These are phyloP conservation scores for Apiospora marii DNA, from an alignment of 2,329 filamentous ascomycete species.

Conservation along the genomic window DNA sequence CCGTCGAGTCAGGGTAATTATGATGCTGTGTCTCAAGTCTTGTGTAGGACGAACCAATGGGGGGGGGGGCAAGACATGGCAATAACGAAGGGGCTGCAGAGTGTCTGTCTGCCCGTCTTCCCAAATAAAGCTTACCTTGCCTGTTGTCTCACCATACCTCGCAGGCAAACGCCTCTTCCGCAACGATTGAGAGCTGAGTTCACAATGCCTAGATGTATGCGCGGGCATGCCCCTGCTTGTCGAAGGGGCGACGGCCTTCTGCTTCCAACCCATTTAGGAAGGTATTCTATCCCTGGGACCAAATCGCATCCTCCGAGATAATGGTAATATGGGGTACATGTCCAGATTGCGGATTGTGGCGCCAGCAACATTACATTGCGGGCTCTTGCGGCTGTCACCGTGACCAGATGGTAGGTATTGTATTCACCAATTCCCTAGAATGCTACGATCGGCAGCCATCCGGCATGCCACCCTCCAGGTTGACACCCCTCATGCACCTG, in stretches of 20 bases:
- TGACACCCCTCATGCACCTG: neutral
- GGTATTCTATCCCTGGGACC: neutral
- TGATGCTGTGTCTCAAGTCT: neutral
- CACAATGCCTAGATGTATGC: neutral
- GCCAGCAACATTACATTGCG: slow-evolving; percentile 8
- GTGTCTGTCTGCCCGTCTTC: neutral
- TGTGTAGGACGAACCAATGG: neutral
- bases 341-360: neutral
- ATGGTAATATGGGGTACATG: slow-evolving; percentile 1
- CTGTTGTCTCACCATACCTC: neutral
- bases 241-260: neutral
- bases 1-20: neutral
- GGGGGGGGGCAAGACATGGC: neutral
- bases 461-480: neutral
- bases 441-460: slow-evolving; percentile 7
- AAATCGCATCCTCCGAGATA: neutral
- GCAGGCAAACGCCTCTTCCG: neutral
- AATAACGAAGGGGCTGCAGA: neutral
- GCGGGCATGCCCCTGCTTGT: neutral
- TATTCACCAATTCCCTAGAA: slow-evolving; percentile 3
- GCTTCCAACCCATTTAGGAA: slow-evolving; percentile 16
- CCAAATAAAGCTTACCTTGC: neutral
- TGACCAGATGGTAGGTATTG: neutral
- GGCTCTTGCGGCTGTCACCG: slow-evolving; percentile 6
- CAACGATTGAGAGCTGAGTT: neutral